Conservation (phyloP, 2,329 filamentous ascomycete genomes). For the Penicillium polonicum region DNA sequence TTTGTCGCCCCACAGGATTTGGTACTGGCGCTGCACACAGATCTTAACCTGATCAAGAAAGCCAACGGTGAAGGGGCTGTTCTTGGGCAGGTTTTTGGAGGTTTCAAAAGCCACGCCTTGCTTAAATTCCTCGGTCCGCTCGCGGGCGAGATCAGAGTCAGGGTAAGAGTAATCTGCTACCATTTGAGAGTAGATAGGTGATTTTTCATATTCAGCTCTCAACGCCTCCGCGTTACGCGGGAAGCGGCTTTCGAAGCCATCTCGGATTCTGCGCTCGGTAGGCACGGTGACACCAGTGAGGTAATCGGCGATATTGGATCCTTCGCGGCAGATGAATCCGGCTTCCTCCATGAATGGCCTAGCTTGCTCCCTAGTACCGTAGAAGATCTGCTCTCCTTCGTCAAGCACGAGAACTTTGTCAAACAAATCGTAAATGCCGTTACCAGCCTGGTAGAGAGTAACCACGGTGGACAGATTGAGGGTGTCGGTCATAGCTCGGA, state of each 20-base stretch:
- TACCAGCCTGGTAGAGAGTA: constrained; percentile 68
- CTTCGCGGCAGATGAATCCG: constrained; percentile 62
- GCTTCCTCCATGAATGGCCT: constrained; percentile 63
- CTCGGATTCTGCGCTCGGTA: constrained; percentile 47
- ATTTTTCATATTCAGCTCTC: constrained; percentile 52
- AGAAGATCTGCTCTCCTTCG: constrained; percentile 65
- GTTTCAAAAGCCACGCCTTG: constrained; percentile 56
- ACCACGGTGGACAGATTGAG: constrained; percentile 61
- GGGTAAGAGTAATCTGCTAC: constrained; percentile 59
- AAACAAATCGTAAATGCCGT: constrained; percentile 68
- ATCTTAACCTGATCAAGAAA: constrained; percentile 58
- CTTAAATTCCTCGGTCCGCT: constrained; percentile 55
- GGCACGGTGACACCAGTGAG: constrained; percentile 64
- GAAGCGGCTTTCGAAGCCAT: constrained; percentile 46
- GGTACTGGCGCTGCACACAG: constrained; percentile 61
- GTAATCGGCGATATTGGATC: constrained; percentile 65
- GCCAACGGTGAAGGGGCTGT: constrained; percentile 57
- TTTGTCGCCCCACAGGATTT: constrained; percentile 65
- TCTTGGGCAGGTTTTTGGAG: constrained; percentile 52
- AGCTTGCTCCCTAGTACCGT: constrained; percentile 59
- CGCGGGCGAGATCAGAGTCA: constrained; percentile 48
- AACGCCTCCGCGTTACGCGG: constrained; percentile 48
- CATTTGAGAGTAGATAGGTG: constrained; percentile 53
- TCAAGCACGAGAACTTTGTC: constrained; percentile 70
- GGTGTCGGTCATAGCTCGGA: constrained; percentile 65